These are phyloP conservation scores for Hymenoscyphus fraxineus DNA, from an alignment of 2,329 filamentous ascomycete genomes.

Conservation along the genomic window DNA sequence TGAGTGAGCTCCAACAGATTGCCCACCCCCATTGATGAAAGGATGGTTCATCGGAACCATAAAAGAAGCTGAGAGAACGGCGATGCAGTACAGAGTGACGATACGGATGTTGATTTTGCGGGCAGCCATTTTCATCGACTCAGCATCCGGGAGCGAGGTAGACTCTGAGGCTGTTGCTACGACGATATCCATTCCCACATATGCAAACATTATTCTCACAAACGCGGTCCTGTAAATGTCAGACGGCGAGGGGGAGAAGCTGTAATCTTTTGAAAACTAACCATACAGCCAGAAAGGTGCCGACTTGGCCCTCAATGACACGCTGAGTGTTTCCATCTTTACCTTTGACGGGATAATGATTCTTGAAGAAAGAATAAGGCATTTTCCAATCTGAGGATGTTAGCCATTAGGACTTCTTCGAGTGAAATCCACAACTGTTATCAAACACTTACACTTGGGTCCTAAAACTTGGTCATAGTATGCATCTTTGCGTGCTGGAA, in stretches of 20 bases:
- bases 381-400: slow-evolving; percentile 33
- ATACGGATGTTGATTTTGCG: slow-evolving; percentile 40
- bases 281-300: slow-evolving; percentile 40
- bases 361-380: slow-evolving; percentile 40
- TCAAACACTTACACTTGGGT: slow-evolving; percentile 34
- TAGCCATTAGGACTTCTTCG: neutral
- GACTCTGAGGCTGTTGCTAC: slow-evolving; percentile 39
- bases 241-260: neutral
- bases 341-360: slow-evolving; percentile 34
- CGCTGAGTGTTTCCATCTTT: slow-evolving; percentile 31
- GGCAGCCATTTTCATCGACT: slow-evolving; percentile 41
- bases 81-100: slow-evolving; percentile 31
- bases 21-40: slow-evolving; percentile 40
- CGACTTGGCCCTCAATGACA: slow-evolving; percentile 35
- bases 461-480: slow-evolving; percentile 38
- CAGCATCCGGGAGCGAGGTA: slow-evolving; percentile 35
- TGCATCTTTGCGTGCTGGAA: slow-evolving; percentile 35
- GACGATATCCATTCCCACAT: slow-evolving; percentile 40
- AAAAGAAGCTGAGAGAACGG: slow-evolving; percentile 32
- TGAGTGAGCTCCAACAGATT: slow-evolving; percentile 37
- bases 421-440: neutral
- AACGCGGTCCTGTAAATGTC: slow-evolving; percentile 35
- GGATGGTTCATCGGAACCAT: slow-evolving; percentile 38
- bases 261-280: slow-evolving; percentile 21
- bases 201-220: slow-evolving; percentile 38